Evolutionary conservation across 495 filamentous ascomycete genomes (phyloP).

Genomic region (Chaetomium fimeti): DNA sequence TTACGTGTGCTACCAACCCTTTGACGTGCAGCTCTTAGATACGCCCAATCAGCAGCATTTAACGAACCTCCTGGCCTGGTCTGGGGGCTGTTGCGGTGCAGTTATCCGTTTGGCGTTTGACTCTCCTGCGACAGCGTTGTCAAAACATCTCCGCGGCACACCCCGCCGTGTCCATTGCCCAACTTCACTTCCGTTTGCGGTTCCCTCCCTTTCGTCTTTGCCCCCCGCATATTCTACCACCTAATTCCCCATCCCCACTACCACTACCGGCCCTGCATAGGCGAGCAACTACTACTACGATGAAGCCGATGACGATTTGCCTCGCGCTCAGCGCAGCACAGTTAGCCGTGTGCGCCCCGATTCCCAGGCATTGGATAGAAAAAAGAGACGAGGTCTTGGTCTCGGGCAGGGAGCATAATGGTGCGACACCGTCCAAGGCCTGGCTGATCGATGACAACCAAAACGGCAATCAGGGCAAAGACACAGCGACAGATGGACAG

Average conservation of each 20-base stretch:
- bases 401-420: not conserved
- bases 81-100: not conserved
- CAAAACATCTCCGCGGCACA: not conserved
- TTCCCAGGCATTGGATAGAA: not conserved
- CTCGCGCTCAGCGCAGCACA: constrained; percentile 25
- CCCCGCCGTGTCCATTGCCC: not conserved
- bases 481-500: not conserved
- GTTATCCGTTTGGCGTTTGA: not conserved
- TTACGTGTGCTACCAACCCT: not conserved
- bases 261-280: not conserved
- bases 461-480: not conserved
- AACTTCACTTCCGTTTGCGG: not conserved
- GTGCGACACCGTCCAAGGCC: not conserved
- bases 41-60: not conserved
- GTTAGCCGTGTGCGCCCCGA: constrained; percentile 25
- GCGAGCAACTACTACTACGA: constrained; percentile 2
- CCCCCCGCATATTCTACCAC: not conserved
- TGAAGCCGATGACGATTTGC: constrained; percentile 26
- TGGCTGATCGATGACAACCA: not conserved
- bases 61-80: not conserved
- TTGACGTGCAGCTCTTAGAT: not conserved
- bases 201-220: not conserved
- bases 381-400: not conserved
- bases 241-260: not conserved
- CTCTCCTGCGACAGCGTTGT: not conserved